Evolutionary conservation across 148 eudicot genomes (phyloP).

Genomic region (Nyssa sinensis): DNA sequence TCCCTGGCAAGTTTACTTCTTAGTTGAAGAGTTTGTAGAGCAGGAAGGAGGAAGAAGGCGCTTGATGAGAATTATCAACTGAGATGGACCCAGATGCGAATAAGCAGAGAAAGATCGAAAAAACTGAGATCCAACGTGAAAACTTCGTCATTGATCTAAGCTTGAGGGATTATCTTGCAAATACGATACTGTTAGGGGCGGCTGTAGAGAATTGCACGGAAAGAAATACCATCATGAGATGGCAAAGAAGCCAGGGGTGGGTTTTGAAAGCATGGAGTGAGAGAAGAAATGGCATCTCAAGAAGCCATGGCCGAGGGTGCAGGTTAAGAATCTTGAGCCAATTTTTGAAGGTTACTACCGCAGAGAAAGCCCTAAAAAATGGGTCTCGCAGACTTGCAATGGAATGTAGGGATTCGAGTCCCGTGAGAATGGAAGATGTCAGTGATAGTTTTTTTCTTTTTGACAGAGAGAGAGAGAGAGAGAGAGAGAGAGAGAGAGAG

Average conservation of each 20-base stretch:
- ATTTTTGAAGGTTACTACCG: background rate
- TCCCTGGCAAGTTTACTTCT: no score
- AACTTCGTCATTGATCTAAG: constrained; percentile 40
- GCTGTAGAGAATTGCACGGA: background rate
- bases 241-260: background rate
- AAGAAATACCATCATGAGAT: background rate
- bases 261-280: background rate
- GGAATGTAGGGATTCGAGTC: background rate
- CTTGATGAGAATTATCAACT: constrained; percentile 57
- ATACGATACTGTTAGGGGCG: constrained; percentile 7
- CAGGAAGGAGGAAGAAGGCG: no score
- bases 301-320: constrained; percentile 16
- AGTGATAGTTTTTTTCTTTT: background rate
- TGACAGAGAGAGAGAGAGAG: background rate
- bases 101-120: constrained; percentile 28
- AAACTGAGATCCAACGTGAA: constrained; percentile 36
- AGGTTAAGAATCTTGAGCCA: constrained; percentile 17
- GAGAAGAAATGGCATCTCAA: constrained; percentile 9
- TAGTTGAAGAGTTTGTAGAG: no score
- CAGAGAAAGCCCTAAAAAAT: background rate
- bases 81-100: constrained; percentile 44
- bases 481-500: no score
- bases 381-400: background rate
- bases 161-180: constrained; percentile 7
- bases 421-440: background rate